Evolutionary conservation across 2,329 filamentous ascomycete genomes (phyloP), one percentile per base, ranked within the genome.

Genomic region (Diplodia scrobiculata): DNA sequence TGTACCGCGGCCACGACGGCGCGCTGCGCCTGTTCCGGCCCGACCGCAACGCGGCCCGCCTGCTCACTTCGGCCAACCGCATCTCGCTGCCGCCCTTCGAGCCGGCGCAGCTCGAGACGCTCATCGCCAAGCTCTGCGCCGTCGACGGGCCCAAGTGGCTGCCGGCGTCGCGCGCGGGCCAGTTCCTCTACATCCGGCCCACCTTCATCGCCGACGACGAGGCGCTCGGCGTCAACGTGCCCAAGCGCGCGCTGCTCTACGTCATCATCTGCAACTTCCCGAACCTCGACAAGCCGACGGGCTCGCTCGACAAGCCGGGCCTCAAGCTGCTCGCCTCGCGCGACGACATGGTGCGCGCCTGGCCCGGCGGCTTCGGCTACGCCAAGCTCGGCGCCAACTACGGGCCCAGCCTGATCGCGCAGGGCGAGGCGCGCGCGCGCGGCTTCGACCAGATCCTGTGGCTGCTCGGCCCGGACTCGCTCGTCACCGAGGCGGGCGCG

Each of bases 311-410:
- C 9, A 54, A 48, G 58, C 65, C 65, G 14, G 77, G 75, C 6
- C 73, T 96, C 83, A 89, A 86, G 72, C 85, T 96, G 53, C 86
- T 94, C 74, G 94, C 92, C 0, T 91, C 86, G 53, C 85, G 87
- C 65, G 87, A 93, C 70, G 91, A 96, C 77, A 91, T 89, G 82
- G 88, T 96, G 67, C 89, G 93, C 70, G 92, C 93, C 13, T 97
- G 93, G 93, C 92, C 91, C 21, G 93, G 93, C 68, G 93, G 94
- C 10, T 96, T 96, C 76, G 93, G 93, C 0, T 93, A 90, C 74
- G 92, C 92, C 68, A 97, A 97, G 80, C 86, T 97, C 38, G 93
- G 93, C 65, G 93, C 93, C 68, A 97, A 97, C 82, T 97, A 97
- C 77, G 93, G 93, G 0, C 93, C 93, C 19, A 89, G 86, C 21